Percentiles rank a stretch among this genome's conserved stretches.
These are phyloP conservation scores for Xerocomellus intermedius DNA, from an alignment of 768 basidiomycete genomes.

Conservation along the genomic window DNA sequence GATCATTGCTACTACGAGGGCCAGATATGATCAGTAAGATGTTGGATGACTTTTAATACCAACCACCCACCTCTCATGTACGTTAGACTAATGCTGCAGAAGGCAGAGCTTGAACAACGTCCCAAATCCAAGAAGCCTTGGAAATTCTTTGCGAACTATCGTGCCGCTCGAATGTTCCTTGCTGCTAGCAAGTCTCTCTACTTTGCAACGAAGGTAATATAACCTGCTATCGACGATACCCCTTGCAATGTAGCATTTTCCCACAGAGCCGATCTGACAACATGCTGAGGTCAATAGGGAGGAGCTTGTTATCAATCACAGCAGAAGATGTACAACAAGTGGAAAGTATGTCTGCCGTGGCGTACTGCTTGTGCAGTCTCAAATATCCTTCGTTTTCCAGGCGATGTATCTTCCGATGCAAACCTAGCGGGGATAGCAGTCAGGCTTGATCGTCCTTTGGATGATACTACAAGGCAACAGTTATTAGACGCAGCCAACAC, in stretches of 20 bases:
- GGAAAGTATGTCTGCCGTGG: neutral
- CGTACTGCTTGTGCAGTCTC: neutral
- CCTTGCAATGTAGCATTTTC: neutral
- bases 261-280: conserved; percentile 9
- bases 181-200: conserved; percentile 5
- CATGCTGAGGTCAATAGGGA: neutral
- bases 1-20: too few relatives aligned
- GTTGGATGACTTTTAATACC: neutral
- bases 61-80: neutral
- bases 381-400: neutral
- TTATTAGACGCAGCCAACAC: conserved; percentile 1
- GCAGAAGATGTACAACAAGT: neutral
- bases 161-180: conserved; percentile 2
- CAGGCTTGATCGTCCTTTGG: conserved; percentile 4
- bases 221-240: neutral
- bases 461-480: neutral
- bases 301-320: conserved; percentile 4
- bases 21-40: conserved; percentile 2
- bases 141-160: conserved; percentile 3
- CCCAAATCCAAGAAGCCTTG: conserved; percentile 3
- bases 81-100: neutral
- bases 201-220: conserved; percentile 1
- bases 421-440: conserved; percentile 1
- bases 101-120: neutral
- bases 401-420: neutral